These are phyloP conservation scores for Agaricales sp. DNA, from an alignment of 1,284 basidiomycete genomes.

Conservation along the genomic window DNA sequence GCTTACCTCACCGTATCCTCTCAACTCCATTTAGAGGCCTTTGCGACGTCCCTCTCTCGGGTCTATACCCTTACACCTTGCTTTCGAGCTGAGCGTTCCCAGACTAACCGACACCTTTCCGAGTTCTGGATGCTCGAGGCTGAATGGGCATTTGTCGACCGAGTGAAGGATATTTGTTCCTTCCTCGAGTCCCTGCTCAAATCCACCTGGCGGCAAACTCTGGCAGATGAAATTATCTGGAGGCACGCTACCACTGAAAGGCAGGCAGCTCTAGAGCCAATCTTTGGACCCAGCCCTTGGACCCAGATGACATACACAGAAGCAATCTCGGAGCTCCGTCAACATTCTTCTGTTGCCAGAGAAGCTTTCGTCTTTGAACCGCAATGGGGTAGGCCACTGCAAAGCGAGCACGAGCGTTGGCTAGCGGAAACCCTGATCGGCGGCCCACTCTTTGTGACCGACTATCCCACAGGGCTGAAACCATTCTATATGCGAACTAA, in stretches of 20 bases:
- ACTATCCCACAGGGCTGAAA: conserved; percentile 79
- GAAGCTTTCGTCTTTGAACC: conserved; percentile 47
- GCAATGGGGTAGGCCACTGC: conserved; percentile 62
- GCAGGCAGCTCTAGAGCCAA: conserved; percentile 14
- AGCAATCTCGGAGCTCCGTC: conserved; percentile 55
- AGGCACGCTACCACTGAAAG: conserved; percentile 9
- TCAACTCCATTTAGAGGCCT: conserved; percentile 91
- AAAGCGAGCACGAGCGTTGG: conserved; percentile 91
- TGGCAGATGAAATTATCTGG: conserved; percentile 19
- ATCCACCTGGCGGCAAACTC: conserved; percentile 10
- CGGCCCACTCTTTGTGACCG: conserved; percentile 84
- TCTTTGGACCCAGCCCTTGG: conserved; percentile 36
- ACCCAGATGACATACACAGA: conserved; percentile 73
- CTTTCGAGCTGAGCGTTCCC: conserved; percentile 87
- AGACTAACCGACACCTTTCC: conserved; percentile 86
- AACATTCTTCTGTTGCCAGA: conserved; percentile 19
- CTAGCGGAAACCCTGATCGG: conserved; percentile 58
- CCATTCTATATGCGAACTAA: conserved; percentile 94
- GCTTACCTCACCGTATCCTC: conserved; percentile 92
- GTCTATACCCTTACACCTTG: conserved; percentile 88
- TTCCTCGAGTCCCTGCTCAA: conserved; percentile 64
- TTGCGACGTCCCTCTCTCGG: conserved; percentile 68
- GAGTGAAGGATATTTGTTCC: conserved; percentile 50
- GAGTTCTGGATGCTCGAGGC: conserved; percentile 99
- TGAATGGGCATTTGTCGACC: conserved; percentile 61